Evolutionary conservation across 768 basidiomycete species (phyloP).

Genomic region (Royoungia palumana): DNA sequence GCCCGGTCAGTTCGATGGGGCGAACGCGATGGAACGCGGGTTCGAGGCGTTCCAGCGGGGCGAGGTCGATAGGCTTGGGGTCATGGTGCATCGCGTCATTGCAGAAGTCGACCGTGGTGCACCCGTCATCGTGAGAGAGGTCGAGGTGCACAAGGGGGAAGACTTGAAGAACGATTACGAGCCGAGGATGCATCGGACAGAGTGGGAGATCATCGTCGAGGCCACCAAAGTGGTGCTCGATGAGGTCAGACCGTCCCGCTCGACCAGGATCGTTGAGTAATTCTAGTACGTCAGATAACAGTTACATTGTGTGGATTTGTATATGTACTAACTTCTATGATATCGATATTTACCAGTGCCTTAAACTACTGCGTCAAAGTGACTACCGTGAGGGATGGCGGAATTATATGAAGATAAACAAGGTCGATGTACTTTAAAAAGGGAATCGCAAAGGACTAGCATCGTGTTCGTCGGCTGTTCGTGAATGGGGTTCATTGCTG

Average conservation of each 20-base stretch:
- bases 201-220: slow-evolving; percentile 90
- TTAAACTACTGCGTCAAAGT: slow-evolving; percentile 17
- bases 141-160: slow-evolving; percentile 72
- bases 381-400: slow-evolving; percentile 2
- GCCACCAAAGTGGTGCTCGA: slow-evolving; percentile 72
- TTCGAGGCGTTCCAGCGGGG: slow-evolving; percentile 85
- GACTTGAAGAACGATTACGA: slow-evolving; percentile 63
- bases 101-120: slow-evolving; percentile 91
- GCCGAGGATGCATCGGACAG: slow-evolving; percentile 71
- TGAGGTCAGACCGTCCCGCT: slow-evolving; percentile 35
- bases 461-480: slow-evolving; percentile 12
- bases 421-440: slow-evolving; percentile 18
- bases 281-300: slow-evolving; percentile 8
- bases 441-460: slow-evolving; percentile 25
- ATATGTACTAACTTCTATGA: slow-evolving; percentile 18
- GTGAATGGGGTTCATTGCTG: slow-evolving; percentile 18
- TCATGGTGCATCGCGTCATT: slow-evolving; percentile 93
- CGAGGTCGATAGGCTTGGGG: slow-evolving; percentile 74
- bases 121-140: slow-evolving; percentile 77
- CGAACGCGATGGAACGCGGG: slow-evolving; percentile 86
- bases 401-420: not conserved
- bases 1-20: slow-evolving; percentile 94
- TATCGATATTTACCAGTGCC: slow-evolving; percentile 9
- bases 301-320: not conserved
- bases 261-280: not conserved